These are phyloP conservation scores for Bipolaris victoriae DNA, from an alignment of 2,329 filamentous ascomycete genomes.

Conservation along the genomic window DNA sequence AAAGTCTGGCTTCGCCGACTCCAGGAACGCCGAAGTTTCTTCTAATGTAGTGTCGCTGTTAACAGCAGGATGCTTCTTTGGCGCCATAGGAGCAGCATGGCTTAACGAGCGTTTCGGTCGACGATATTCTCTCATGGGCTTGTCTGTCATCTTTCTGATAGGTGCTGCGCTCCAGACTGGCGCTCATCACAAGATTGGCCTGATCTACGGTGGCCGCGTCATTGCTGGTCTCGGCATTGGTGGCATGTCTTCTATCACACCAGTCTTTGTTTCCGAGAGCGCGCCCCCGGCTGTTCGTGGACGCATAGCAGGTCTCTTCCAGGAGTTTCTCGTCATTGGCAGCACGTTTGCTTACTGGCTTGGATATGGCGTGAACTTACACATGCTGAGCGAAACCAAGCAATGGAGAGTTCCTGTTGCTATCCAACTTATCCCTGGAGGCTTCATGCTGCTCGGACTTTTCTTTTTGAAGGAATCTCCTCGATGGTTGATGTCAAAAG, in stretches of 20 bases:
- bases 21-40: constrained; percentile 10
- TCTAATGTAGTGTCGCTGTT: constrained; percentile 14
- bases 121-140: constrained; percentile 12
- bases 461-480: constrained; percentile 55
- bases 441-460: constrained; percentile 58
- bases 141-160: constrained; percentile 12
- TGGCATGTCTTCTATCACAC: constrained; percentile 60
- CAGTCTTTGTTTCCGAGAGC: constrained; percentile 55
- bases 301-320: constrained; percentile 59
- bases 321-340: constrained; percentile 58
- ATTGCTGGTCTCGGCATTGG: constrained; percentile 61
- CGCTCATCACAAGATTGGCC: constrained; percentile 13
- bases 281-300: constrained; percentile 65
- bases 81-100: constrained; percentile 15
- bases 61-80: constrained; percentile 16
- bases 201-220: constrained; percentile 47
- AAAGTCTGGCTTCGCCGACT: constrained; percentile 13
- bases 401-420: constrained; percentile 62
- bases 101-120: constrained; percentile 15
- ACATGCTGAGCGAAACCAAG: constrained; percentile 50
- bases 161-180: constrained; percentile 14
- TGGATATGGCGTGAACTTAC: constrained; percentile 54
- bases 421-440: constrained; percentile 71
- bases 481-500: constrained; percentile 53
- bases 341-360: constrained; percentile 44